Conservation (phyloP, 225 moss, liverwort and hornwort genomes). For the Neckera pumila region DNA sequence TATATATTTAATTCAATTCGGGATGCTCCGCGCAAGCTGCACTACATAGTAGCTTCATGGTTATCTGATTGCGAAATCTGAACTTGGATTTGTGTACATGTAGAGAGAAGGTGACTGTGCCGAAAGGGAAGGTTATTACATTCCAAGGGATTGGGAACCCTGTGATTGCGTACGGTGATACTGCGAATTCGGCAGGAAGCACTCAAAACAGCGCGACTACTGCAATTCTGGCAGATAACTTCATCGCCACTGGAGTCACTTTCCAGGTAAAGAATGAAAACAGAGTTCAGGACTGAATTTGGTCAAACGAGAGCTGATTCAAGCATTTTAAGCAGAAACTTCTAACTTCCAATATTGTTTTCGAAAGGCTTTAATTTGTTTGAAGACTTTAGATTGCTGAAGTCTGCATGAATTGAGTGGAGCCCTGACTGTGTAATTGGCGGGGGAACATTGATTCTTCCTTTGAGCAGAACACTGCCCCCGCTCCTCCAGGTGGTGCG, state of each 20-base stretch:
- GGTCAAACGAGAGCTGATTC: neutral
- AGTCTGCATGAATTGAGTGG: neutral
- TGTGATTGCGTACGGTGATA: slow-evolving; percentile 21
- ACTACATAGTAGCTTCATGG: neutral
- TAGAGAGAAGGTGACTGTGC: slow-evolving; percentile 42
- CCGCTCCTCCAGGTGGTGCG: slow-evolving; percentile 54
- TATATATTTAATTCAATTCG: neutral
- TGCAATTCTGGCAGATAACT: slow-evolving; percentile 25
- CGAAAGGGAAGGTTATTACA: slow-evolving; percentile 29
- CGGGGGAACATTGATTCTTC: neutral
- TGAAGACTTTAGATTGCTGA: neutral
- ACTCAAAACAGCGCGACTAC: slow-evolving; percentile 30
- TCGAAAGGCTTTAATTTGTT: neutral
- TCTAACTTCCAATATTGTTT: neutral
- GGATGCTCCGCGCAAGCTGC: neutral
- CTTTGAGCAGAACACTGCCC: slow-evolving; percentile 51
- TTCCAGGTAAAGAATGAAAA: slow-evolving; percentile 21
- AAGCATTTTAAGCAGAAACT: neutral
- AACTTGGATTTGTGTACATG: neutral
- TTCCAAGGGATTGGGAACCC: slow-evolving; percentile 38
- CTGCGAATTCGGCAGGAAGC: slow-evolving; percentile 25
- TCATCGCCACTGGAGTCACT: slow-evolving; percentile 28
- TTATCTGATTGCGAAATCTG: neutral
- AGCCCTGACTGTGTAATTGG: neutral
- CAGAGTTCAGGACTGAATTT: neutral